Percentiles rank a stretch among this genome's conserved stretches.
Conservation (phyloP, 2,329 filamentous ascomycete species). For the Claviceps spartinae region DNA sequence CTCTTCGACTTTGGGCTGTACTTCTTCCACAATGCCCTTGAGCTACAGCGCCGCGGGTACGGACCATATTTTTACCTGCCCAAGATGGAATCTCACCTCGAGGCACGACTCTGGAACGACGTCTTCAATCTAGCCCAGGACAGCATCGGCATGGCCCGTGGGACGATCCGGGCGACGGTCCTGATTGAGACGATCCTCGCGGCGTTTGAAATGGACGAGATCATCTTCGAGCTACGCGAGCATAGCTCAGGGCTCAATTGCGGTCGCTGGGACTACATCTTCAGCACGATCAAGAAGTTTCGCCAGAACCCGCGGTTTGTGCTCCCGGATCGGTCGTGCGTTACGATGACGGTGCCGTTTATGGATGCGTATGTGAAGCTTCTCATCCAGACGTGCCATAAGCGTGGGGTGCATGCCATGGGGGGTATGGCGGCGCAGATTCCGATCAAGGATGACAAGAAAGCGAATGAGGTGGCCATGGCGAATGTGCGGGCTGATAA, state of each 20-base stretch:
- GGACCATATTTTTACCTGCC: conserved; percentile 97
- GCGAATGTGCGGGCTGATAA: conserved; percentile 87
- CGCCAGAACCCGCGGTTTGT: conserved; percentile 87
- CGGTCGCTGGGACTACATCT: conserved; percentile 99
- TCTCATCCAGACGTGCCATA: conserved; percentile 96
- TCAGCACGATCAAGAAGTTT: conserved; percentile 99
- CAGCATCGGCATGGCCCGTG: conserved; percentile 75
- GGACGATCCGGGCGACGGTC: conserved; percentile 88
- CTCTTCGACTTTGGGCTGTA: conserved; percentile 98
- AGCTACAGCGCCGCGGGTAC: conserved; percentile 68
- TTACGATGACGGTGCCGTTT: conserved; percentile 97
- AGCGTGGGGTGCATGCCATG: conserved; percentile 96
- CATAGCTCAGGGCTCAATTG: conserved; percentile 96
- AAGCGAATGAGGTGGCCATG: conserved; percentile 90
- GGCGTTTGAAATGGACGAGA: conserved; percentile 99
- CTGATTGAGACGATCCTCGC: conserved; percentile 96
- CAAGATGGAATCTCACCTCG: conserved; percentile 96
- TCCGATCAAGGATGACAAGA: conserved; percentile 88
- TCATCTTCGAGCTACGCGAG: conserved; percentile 97
- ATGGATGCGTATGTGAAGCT: conserved; percentile 95
- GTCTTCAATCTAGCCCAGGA: conserved; percentile 94
- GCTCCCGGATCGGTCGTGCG: conserved; percentile 75
- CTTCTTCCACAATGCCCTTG: conserved; percentile 95
- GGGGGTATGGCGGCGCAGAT: conserved; percentile 98
- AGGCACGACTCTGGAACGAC: conserved; percentile 96